Percentiles rank a stretch among this genome's conserved stretches.
phyloP scores from a whole-genome alignment of 2,329 filamentous ascomycete species.

The Aulographum hederae region DNA sequence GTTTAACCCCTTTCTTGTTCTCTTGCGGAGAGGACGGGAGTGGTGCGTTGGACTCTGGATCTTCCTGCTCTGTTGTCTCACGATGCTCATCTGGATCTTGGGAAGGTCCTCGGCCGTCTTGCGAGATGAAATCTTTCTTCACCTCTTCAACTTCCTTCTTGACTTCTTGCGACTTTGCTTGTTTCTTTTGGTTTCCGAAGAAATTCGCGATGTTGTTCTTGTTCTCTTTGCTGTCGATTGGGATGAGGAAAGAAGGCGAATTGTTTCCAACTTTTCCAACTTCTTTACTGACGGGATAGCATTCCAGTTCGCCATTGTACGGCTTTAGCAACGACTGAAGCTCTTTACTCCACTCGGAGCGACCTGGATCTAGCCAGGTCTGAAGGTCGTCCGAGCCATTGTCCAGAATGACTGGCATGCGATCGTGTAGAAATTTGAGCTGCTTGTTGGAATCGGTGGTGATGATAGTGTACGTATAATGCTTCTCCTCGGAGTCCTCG shows the following conservation, averaged over 20 bases:
- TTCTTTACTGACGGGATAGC: slow-evolving; percentile 72
- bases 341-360: slow-evolving; percentile 56
- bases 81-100: neutral
- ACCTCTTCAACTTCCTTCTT: slow-evolving; percentile 5
- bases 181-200: slow-evolving; percentile 44
- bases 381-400: slow-evolving; percentile 51
- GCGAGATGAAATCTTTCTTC: slow-evolving; percentile 8
- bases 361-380: slow-evolving; percentile 61
- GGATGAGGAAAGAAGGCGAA: slow-evolving; percentile 66
- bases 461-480: slow-evolving; percentile 85
- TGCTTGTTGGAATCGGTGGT: slow-evolving; percentile 76
- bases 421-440: slow-evolving; percentile 72
- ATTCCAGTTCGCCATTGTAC: slow-evolving; percentile 59
- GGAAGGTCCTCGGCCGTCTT: neutral
- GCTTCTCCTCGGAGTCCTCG: slow-evolving; percentile 51
- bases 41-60: slow-evolving; percentile 33
- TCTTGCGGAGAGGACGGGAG: slow-evolving; percentile 17
- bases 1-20: slow-evolving; percentile 22
- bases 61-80: slow-evolving; percentile 12
- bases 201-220: slow-evolving; percentile 91
- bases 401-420: slow-evolving; percentile 89
- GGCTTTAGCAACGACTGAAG: slow-evolving; percentile 67
- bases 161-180: slow-evolving; percentile 10
- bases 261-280: slow-evolving; percentile 92
- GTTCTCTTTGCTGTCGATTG: slow-evolving; percentile 69